Evolutionary conservation across 495 filamentous ascomycete genomes (phyloP).

Genomic region (Hypoxylon lienhwacheense): DNA sequence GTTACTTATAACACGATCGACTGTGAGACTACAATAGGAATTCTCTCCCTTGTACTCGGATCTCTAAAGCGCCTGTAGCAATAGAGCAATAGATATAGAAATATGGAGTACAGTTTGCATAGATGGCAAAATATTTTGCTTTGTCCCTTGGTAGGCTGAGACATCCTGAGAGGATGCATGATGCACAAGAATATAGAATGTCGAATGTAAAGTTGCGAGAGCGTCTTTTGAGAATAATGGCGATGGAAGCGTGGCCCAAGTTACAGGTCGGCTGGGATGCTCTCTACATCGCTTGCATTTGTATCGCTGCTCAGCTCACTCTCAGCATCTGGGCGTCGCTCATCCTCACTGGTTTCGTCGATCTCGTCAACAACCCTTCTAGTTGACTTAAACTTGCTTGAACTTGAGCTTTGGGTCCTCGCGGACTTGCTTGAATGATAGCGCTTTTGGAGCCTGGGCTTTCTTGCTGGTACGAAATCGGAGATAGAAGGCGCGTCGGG

Average conservation of each 20-base stretch:
- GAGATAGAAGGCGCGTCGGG: slow-evolving; percentile 13
- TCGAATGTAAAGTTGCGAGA: neutral
- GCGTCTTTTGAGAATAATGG: neutral
- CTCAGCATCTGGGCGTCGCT: slow-evolving; percentile 1
- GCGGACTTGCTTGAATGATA: slow-evolving; percentile 1
- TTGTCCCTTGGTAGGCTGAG: no score
- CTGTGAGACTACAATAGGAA: no score
- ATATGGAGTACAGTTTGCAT: no score
- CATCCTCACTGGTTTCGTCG: slow-evolving; percentile 11
- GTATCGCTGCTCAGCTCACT: slow-evolving; percentile 36
- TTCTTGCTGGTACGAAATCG: slow-evolving; percentile 1
- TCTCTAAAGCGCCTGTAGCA: no score
- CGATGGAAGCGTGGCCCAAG: neutral
- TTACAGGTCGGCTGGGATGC: slow-evolving; percentile 31
- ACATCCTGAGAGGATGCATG: no score
- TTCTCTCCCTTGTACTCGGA: no score
- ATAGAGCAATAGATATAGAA: no score
- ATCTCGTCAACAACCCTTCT: slow-evolving; percentile 3
- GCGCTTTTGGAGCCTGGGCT: neutral
- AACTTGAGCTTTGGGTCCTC: neutral
- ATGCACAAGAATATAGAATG: neutral
- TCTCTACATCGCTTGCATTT: slow-evolving; percentile 36
- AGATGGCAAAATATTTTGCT: no score
- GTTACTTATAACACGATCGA: no score
- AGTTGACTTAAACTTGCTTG: neutral